Evolutionary conservation across 306 rosid species (phyloP), one percentile per base, ranked within the genome.

Genomic region (Elaeagnus macrophylla): DNA sequence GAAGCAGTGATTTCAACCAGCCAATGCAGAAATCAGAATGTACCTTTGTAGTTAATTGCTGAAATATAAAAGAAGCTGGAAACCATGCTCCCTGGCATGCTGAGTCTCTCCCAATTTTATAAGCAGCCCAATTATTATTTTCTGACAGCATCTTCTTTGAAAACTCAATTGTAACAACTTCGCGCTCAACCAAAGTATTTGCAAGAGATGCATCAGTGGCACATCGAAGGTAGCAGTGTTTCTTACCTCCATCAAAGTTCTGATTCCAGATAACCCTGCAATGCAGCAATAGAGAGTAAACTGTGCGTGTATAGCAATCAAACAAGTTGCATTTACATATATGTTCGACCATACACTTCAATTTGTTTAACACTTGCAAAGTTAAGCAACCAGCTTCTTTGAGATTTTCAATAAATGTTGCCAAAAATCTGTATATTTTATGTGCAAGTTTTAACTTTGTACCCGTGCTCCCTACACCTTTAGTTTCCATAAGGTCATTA

Each of bases 41-140:
- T 51, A 72, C 79, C 64, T 56, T 62, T n/a, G 44, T 17, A 8
- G 37, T 54, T 64, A 83, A 67, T 53, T 68, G 68, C 37, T 66
- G 51, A 56, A 83, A 79, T 56, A 72, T 55, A 54, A 67, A 67
- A 57, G 69, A 19, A 6, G 83, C 77, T 7, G 73, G 43, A 48
- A 48, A 53, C 83, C 85, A 72, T 40, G 76, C 66, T 36, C 90
- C 90, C 48, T 79, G 79, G 70, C 86, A 61, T 39, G 72, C 77
- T 38, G 79, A 77, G 61, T 66, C 56, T 19, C 37, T 60, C 65
- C 82, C 82, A 10, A 65, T 65, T 67, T 56, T 78, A 56, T 82
- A 82, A 40, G 78, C 78, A 59, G 69, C 50, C 89, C 89, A 82
- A 43, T 66, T 50, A 25, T 64, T 57, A 37, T 60, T 61, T 53